phyloP scores from a whole-genome alignment of 306 rosid genomes.

The Citrullus colocynthis region DNA sequence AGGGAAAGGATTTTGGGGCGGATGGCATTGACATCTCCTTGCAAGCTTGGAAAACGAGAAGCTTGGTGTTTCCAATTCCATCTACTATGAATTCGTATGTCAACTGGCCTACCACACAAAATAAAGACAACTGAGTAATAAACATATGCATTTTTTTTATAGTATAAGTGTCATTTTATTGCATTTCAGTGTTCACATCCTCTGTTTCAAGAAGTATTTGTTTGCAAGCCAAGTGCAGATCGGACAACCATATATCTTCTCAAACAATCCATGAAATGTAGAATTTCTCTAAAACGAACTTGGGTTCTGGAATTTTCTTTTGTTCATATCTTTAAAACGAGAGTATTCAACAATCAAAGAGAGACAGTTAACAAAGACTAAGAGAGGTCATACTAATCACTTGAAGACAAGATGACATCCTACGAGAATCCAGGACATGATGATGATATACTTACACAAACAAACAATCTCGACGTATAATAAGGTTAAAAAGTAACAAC shows the following conservation, averaged over 20 bases:
- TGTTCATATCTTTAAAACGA: background rate
- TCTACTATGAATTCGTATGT: background rate
- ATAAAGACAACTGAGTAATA: background rate
- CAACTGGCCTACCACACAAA: background rate
- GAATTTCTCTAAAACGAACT: background rate
- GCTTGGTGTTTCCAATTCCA: background rate
- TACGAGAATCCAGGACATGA: background rate
- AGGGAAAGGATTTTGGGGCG: background rate
- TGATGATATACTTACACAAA: background rate
- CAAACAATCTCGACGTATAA: background rate
- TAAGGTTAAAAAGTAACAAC: background rate
- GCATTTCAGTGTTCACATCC: background rate
- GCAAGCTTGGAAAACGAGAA: background rate
- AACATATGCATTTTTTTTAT: background rate
- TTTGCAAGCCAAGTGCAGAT: background rate
- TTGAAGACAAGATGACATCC: background rate
- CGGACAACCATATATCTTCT: background rate
- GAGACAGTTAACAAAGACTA: background rate
- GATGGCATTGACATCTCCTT: background rate
- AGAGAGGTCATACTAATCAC: background rate
- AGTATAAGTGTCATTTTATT: background rate
- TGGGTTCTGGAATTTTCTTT: background rate
- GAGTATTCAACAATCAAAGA: background rate
- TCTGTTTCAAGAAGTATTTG: background rate
- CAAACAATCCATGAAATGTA: background rate